Conservation (phyloP, 768 basidiomycete species). For the Boletus pseudo-olivaceus region DNA sequence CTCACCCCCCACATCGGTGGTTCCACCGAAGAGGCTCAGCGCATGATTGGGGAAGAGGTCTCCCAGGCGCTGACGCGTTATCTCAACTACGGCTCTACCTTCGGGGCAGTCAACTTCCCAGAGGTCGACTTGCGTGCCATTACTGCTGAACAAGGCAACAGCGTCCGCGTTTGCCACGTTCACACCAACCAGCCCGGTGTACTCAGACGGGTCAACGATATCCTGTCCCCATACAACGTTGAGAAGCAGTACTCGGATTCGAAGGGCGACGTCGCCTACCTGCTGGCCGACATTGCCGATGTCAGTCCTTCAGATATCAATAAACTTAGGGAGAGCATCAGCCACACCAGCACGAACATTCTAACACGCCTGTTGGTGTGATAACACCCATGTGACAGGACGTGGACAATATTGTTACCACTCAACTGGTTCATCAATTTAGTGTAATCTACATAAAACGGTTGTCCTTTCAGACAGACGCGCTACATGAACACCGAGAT, state of each 20-base stretch:
- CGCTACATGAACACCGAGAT: not conserved
- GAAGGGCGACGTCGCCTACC: constrained; percentile 87
- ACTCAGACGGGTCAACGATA: constrained; percentile 91
- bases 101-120: constrained; percentile 98
- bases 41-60: constrained; percentile 96
- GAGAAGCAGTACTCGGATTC: constrained; percentile 99
- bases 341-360: constrained; percentile 79
- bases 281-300: constrained; percentile 95
- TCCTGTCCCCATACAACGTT: constrained; percentile 92
- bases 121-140: constrained; percentile 96
- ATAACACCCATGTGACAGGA: constrained; percentile 7
- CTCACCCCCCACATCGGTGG: constrained; percentile 99
- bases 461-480: not conserved
- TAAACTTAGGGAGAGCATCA: constrained; percentile 74
- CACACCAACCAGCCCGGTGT: constrained; percentile 97
- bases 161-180: constrained; percentile 90
- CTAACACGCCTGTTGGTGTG: constrained; percentile 80
- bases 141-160: constrained; percentile 71
- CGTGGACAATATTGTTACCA: constrained; percentile 28
- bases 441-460: constrained; percentile 15
- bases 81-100: constrained; percentile 85
- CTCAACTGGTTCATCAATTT: constrained; percentile 46
- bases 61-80: constrained; percentile 81
- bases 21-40: constrained; percentile 97
- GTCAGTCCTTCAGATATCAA: constrained; percentile 80